Evolutionary conservation across 2,329 filamentous ascomycete species (phyloP).

Genomic region (Phialophora verrucosa): DNA sequence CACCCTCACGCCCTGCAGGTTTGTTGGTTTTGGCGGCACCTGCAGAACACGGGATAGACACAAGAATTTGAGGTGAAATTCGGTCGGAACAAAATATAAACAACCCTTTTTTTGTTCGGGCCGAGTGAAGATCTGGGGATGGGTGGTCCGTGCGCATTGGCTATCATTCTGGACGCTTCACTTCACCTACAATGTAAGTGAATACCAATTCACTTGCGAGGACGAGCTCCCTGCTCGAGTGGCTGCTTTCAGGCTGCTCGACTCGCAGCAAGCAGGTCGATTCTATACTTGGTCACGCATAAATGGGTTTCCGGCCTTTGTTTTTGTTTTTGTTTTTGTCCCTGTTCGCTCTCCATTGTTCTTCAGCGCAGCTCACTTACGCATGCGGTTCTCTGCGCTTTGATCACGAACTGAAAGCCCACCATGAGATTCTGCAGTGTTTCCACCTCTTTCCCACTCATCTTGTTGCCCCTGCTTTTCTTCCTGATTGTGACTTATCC

Average conservation of each 20-base stretch:
- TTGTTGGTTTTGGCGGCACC: slow-evolving; percentile 1
- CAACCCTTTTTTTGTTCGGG: neutral
- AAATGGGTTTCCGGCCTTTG: neutral
- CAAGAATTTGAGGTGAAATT: slow-evolving; percentile 17
- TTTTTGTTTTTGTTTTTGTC: neutral
- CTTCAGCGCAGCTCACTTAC: neutral
- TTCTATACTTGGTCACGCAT: neutral
- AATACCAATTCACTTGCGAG: neutral
- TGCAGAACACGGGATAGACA: slow-evolving; percentile 20
- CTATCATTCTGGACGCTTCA: neutral
- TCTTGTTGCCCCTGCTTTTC: neutral
- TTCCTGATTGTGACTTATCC: slow-evolving; percentile 1
- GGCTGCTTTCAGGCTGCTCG: neutral
- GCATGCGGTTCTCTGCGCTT: neutral
- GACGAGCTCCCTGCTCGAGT: neutral
- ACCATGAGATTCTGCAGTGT: slow-evolving; percentile 1
- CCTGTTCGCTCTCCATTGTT: neutral
- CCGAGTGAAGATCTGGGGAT: neutral
- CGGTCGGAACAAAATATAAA: slow-evolving; percentile 5
- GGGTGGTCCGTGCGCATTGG: neutral
- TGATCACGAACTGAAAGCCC: neutral
- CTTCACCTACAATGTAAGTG: neutral
- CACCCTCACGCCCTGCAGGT: slow-evolving; percentile 13
- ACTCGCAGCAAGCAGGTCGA: neutral
- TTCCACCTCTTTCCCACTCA: neutral